Evolutionary conservation across 148 eudicot genomes (phyloP), one percentile per base, ranked within the genome.

Genomic region (Chenopodium quinoa): DNA sequence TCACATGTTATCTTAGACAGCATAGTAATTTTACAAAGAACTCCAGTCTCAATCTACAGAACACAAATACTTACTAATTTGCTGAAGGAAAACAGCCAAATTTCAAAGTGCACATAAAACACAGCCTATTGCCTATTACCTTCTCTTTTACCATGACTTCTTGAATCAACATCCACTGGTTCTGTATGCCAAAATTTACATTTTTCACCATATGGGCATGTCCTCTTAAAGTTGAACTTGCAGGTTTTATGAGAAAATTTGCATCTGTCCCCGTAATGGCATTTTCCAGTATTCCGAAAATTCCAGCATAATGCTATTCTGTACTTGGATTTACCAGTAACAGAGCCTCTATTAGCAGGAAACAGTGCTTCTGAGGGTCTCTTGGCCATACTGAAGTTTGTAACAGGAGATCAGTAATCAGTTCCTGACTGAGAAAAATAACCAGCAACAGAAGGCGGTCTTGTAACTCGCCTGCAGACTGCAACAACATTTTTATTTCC

Each of bases 71-170:
- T 82, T 13, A 40, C 19, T 27, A 54, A 9, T 27, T 14, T 63
- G 20, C 4, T 32, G 72, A 7, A 52, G 66, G 63, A 76, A 27
- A 23, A 62, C 65, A 74, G 54, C 34, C 63, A 20, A 73, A 32
- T 22, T 22, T 20, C 3, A 34, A 76, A 52, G 60, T 77, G 44
- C 27, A 72, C 9, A 56, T 48, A 46, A 75, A 64, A 2, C 4
- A 13, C 54, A 48, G 25, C 14, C 13, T 2, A 65, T 47, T 86
- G 89, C 94, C 92, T 87, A 3, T 34, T 4, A 7, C 44, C 44
- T 37, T 37, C 7, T 37, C 0, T 6, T 0, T 5, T 27, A 27
- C 27, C 27, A 27, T 27, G 0, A 27, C 7, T 17, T 31, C 10
- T 65, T 27, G 29, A 13, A 47, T 32, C 62, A 77, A 11, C 23